Evolutionary conservation across 352 stramenopile species (phyloP).

Genomic region (Blastocystis sp.): DNA sequence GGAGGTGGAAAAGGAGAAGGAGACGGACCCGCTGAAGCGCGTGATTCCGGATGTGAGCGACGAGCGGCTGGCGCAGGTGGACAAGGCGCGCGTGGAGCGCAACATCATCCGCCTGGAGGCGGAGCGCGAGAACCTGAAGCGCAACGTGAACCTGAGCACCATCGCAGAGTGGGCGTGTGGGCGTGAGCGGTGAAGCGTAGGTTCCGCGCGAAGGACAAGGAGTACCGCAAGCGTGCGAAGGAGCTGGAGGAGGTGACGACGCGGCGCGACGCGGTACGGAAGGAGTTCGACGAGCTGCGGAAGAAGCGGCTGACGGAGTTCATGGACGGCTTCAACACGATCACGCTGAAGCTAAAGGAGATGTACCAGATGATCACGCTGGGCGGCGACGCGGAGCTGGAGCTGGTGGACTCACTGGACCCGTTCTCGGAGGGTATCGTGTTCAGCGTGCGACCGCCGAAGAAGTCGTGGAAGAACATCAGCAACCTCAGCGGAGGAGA

Average conservation of each 20-base stretch:
- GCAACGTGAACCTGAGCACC: constrained; percentile 82
- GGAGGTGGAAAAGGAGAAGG: constrained; percentile 70
- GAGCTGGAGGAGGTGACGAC: constrained; percentile 91
- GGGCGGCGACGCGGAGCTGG: constrained; percentile 92
- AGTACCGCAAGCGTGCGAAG: constrained; percentile 85
- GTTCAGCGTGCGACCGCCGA: constrained; percentile 95
- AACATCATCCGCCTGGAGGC: constrained; percentile 71
- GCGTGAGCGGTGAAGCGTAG: constrained; percentile 72
- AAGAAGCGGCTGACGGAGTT: constrained; percentile 94
- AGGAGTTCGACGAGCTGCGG: constrained; percentile 91
- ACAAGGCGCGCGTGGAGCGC: constrained; percentile 56
- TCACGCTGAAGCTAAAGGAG: constrained; percentile 99
- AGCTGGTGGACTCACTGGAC: constrained; percentile 97
- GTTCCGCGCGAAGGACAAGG: constrained; percentile 82
- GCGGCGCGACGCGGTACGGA: constrained; percentile 84
- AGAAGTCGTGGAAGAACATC: constrained; percentile 99
- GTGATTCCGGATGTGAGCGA: constrained; percentile 71
- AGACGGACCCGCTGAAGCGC: constrained; percentile 1
- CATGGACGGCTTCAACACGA: constrained; percentile 95
- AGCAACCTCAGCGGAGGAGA: constrained; percentile 96
- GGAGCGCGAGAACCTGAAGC: constrained; percentile 72
- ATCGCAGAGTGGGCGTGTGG: constrained; percentile 78
- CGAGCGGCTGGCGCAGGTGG: constrained; percentile 74
- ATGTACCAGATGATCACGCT: constrained; percentile 92
- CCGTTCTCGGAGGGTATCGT: constrained; percentile 97